Evolutionary conservation across 2,329 filamentous ascomycete genomes (phyloP).

Genomic region (Venturia pyrina): DNA sequence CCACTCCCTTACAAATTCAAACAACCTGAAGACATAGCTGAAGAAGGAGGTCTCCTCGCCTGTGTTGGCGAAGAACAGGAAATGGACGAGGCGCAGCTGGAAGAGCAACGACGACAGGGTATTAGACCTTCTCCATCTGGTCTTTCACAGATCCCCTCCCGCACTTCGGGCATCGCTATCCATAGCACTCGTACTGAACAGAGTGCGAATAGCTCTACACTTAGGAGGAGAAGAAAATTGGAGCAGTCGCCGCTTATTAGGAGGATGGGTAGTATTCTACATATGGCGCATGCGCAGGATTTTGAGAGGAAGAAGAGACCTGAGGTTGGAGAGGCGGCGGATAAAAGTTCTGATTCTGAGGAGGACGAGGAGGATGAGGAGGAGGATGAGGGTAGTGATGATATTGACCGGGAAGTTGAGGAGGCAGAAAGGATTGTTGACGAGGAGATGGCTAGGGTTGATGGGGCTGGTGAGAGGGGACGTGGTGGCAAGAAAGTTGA

Average conservation of each 20-base stretch:
- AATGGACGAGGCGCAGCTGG: background rate
- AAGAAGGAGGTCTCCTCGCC: background rate
- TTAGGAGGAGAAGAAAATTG: constrained; percentile 17
- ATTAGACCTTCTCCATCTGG: background rate
- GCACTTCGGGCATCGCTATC: background rate
- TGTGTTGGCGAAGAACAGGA: background rate
- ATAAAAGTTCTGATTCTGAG: constrained; percentile 10
- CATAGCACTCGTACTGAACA: background rate
- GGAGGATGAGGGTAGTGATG: constrained; percentile 13
- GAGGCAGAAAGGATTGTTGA: constrained; percentile 7
- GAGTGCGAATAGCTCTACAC: constrained; percentile 13
- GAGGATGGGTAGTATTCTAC: constrained; percentile 58
- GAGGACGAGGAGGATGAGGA: constrained; percentile 16
- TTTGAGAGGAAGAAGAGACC: constrained; percentile 68
- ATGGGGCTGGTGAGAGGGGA: background rate
- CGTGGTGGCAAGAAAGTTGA: background rate
- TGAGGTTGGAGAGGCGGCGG: constrained; percentile 21
- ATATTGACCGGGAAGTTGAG: constrained; percentile 11
- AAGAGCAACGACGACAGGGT: constrained; percentile 7
- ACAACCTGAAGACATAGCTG: background rate
- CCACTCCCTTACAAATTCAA: constrained; percentile 65
- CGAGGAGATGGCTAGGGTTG: constrained; percentile 6
- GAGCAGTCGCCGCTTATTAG: constrained; percentile 24
- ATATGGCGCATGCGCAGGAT: constrained; percentile 78
- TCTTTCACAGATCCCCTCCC: constrained; percentile 5